A percentile compares a stretch with the other conserved stretches of the same genome.
These are phyloP conservation scores for Veloboletus limbatus DNA, from an alignment of 1,284 basidiomycete genomes.

Conservation along the genomic window DNA sequence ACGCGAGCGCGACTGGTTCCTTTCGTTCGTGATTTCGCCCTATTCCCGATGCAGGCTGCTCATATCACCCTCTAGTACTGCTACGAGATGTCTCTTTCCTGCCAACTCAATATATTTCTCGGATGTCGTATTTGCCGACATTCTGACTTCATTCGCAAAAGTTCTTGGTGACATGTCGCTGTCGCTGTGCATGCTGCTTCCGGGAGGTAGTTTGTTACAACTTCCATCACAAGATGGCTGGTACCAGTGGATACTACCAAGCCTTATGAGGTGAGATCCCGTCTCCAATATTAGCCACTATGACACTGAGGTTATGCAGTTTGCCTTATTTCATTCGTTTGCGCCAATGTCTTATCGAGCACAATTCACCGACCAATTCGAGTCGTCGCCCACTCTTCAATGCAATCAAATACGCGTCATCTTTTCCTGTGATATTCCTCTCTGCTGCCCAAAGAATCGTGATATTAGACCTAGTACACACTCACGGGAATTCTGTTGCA, in stretches of 20 bases:
- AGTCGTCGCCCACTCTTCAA: conserved; percentile 83
- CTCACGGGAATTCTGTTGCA: conserved; percentile 44
- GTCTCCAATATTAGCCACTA: conserved; percentile 2
- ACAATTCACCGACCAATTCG: conserved; percentile 62
- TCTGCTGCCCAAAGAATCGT: conserved; percentile 83
- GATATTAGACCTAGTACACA: conserved; percentile 51
- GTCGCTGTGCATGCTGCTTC: conserved; percentile 76
- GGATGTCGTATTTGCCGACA: conserved; percentile 93
- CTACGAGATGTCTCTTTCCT: conserved; percentile 67
- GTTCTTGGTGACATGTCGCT: conserved; percentile 95
- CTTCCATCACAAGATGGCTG: conserved; percentile 62
- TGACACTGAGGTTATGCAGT: conserved; percentile 41
- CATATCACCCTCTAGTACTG: conserved; percentile 9
- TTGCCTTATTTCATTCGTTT: conserved; percentile 90
- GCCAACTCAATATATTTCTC: conserved; percentile 77
- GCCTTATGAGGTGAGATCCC: conserved; percentile 75
- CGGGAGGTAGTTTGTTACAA: conserved; percentile 69
- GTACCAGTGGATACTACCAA: conserved; percentile 73
- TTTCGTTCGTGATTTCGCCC: conserved; percentile 53
- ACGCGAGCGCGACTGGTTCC: conserved; percentile 69
- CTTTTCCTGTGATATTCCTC: conserved; percentile 96
- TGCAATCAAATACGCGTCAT: conserved; percentile 93
- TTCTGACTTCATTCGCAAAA: conserved; percentile 95
- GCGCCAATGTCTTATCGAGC: conserved; percentile 91
- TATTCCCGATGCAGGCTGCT: conserved; percentile 4